phyloP scores from a whole-genome alignment of 257 asterid species.

The Cordia subcordata region DNA sequence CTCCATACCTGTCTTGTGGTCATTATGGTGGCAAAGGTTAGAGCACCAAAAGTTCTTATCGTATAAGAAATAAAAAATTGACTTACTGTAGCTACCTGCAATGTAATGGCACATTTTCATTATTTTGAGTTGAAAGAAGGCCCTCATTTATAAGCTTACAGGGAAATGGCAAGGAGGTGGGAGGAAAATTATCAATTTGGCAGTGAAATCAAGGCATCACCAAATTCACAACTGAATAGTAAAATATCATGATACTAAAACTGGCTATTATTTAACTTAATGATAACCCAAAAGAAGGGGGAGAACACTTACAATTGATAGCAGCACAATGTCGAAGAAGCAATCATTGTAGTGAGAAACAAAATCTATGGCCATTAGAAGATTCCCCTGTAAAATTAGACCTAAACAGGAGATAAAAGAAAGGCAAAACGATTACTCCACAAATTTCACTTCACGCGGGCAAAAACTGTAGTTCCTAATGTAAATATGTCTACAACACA shows the following conservation, averaged over 20 bases:
- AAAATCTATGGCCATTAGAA: constrained; percentile 83
- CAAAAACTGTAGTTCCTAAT: too few species aligned
- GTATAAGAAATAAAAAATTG: constrained; percentile 95
- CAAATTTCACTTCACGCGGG: too few species aligned
- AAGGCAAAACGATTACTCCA: too few species aligned
- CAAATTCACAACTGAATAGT: neutral
- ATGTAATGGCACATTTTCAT: constrained; percentile 13
- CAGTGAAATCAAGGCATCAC: neutral
- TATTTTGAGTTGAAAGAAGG: neutral
- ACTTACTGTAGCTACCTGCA: constrained; percentile 93
- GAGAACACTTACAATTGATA: constrained; percentile 95
- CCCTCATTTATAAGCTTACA: too few species aligned
- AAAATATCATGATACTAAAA: too few species aligned
- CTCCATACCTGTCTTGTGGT: constrained; percentile 99
- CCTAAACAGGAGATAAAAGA: constrained; percentile 43
- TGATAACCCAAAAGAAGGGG: too few species aligned
- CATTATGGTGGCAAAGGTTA: constrained; percentile 90
- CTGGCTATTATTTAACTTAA: too few species aligned
- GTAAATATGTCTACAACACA: too few species aligned
- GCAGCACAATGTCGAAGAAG: constrained; percentile 71
- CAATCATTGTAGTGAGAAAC: constrained; percentile 84
- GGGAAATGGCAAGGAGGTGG: too few species aligned
- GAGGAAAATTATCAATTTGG: neutral
- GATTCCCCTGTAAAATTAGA: constrained; percentile 76
- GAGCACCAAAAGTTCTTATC: constrained; percentile 94